Conservation (phyloP, 2,329 filamentous ascomycete genomes). For the Phaeosphaeria sp. region DNA sequence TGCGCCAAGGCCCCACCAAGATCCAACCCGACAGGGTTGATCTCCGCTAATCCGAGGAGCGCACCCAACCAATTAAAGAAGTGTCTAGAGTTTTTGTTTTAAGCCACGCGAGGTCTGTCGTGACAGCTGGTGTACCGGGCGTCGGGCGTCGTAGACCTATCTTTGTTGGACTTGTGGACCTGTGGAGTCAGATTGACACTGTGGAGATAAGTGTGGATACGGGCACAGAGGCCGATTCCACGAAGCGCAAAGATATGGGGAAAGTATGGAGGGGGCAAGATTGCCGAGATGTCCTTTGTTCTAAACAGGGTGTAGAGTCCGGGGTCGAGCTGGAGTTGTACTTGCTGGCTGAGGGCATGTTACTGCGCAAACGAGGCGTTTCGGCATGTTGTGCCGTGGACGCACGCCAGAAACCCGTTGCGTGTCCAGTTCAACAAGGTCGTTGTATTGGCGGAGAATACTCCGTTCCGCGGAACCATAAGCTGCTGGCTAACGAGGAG, state of each 20-base stretch:
- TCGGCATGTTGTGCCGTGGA: too few relatives aligned
- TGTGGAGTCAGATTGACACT: not conserved
- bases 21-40: not conserved
- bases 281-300: not conserved
- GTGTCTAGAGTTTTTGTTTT: too few relatives aligned
- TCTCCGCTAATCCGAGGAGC: not conserved
- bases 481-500: not conserved
- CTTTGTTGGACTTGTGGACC: too few relatives aligned
- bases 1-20: conserved; percentile 2
- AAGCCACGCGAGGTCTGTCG: not conserved
- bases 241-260: not conserved
- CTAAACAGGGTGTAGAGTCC: not conserved
- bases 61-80: too few relatives aligned
- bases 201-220: too few relatives aligned
- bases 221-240: not conserved
- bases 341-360: not conserved
- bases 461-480: not conserved
- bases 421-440: too few relatives aligned
- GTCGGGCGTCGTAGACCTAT: too few relatives aligned
- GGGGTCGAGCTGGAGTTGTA: not conserved
- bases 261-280: not conserved
- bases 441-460: not conserved
- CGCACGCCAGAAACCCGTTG: not conserved
- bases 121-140: too few relatives aligned
- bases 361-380: too few relatives aligned